Base-by-base conservation (phyloP, 768 basidiomycete species). In the Dentipellis sp. region DNA sequence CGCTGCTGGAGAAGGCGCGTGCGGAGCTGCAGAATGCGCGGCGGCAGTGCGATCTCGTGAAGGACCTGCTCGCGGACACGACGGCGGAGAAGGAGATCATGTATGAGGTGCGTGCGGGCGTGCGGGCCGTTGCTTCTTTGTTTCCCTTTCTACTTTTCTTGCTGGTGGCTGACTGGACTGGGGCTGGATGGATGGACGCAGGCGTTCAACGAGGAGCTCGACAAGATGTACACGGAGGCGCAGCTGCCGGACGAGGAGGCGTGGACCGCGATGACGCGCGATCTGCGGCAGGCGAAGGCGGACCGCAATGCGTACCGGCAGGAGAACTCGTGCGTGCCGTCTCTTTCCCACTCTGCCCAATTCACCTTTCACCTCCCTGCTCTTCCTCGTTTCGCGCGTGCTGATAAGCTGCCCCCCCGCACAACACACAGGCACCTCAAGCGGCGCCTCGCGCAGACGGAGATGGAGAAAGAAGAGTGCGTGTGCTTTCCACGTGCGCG, bases 131-230 rank as follows among this genome's bases (percentile, higher is more conserved):
- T 37, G 29, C n/a, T 54, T 19, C 34, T 48, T n/a, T 53, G 34
- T 22, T 22, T 19, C 40, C 34, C 23, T 54, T 10, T 35, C 8
- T 37, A 29, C 36, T 6, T 29, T 29, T 29, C 6, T 29, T 29
- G 29, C 29, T 29, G 29, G 3, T 29, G 29, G 29, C 29, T 29
- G 29, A 29, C 29, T 3, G 29, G 29, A n/a, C n/a, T n/a, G n/a
- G n/a, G n/a, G n/a, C n/a, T n/a, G n/a, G n/a, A n/a, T n/a, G n/a
- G n/a, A n/a, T n/a, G n/a, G 37, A 16, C 10, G 1, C 37, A 94
- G 92, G 88, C 91, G 2, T 94, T 97, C 73, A 95, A 97, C 67
- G 91, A 93, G 66, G 93, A 95, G 67, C 77, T 97, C 35, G 92
- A 94, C 61, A 83, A 80, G 16, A 91, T 95, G 89, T 95, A 84